Base-by-base conservation (phyloP, 176 grass and related monocot species). In the Bothriochloa decipiens region DNA sequence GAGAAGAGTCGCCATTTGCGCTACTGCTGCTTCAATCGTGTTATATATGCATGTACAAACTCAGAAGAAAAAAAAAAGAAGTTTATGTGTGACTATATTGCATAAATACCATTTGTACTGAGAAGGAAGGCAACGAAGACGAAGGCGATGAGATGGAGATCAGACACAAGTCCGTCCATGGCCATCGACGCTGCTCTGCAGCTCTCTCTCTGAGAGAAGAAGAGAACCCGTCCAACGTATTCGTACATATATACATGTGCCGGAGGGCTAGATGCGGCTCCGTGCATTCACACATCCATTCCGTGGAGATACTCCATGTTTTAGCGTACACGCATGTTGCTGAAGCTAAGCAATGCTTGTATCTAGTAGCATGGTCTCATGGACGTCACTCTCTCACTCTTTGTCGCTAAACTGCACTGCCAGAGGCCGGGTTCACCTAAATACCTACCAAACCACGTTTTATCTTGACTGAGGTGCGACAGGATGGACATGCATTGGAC, bases 161-260 rank as follows among this genome's bases (percentile, higher is more conserved):
- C 7, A n/a, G 13, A 6, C 7, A 37, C 72, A 40, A 32, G 72
- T 76, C 72, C 15, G 10, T 35, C 82, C 72, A 84, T 84, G 73
- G 46, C 46, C 66, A 57, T 57, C 32, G n/a, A 41, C 68, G 22
- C 43, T 68, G 74, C 49, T 8, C 42, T 66, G 26, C 42, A 17
- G 45, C 40, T 0, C 33, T 14, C 53, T 8, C 33, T 20, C 20
- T 60, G 20, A 61, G 8, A 25, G 9, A 61, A 25, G 53, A 25
- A 20, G 0, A 57, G 53, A 57, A 57, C 2, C 52, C 18, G 2
- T n/a, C 20, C 53, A 9, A 9, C 36, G 3, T 67, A 18, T 35
- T 18, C 3, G 13, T 41, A 29, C 14, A 29, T 65, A 28, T 18
- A 20, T 37, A 36, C 6, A 29, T 65, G 18, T 71, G 11, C 60